Evolutionary conservation across 768 basidiomycete species (phyloP), one percentile per base, ranked within the genome.

Genomic region (Hemileccinum rubropunctum): DNA sequence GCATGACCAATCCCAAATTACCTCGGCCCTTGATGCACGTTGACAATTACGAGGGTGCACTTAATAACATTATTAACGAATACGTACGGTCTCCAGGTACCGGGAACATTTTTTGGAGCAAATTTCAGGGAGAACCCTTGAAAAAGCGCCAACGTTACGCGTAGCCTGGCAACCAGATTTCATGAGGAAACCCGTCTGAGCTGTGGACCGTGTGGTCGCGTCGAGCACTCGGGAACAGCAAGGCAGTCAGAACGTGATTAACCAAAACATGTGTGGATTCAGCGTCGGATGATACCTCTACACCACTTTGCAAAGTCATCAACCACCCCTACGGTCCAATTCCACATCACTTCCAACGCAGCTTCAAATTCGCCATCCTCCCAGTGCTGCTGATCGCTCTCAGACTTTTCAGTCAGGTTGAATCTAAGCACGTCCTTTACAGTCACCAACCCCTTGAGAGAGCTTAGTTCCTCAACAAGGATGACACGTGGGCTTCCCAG

Each of bases 391-490:
- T 75, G 76, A 41, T 76, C 71, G 40, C 72, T 73, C 32, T 75
- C 76, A 14, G 77, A 74, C 50, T 77, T 76, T 59, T 81, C 78
- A 3, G 62, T 79, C 14, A 80, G 76, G 50, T 89, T 95, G 62
- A 95, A 92, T 45, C 86, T 86, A 14, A 99, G 71, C 4, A 98
- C 92, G 61, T 99, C 97, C 65, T 99, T 99, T 41, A 98, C 91
- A 0, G 95, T 98, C 32, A 98, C 84, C 26, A 99, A 73, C 1
- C 97, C 97, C 9, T 77, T 80, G 11, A 99, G 76, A 30, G 73
- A 69, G 10, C 95, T 95, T 59, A 87, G 82, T 50, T 91, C 82
- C 64, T 93, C 91, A 4, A 98, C 93, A 13, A 98, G 77, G 48
- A 99, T 95, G n/a, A 95, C 90, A 23, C 95, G 88, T 0, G 97